Conservation (phyloP, 768 basidiomycete species). For the Lactarius pseudohatsudake region DNA sequence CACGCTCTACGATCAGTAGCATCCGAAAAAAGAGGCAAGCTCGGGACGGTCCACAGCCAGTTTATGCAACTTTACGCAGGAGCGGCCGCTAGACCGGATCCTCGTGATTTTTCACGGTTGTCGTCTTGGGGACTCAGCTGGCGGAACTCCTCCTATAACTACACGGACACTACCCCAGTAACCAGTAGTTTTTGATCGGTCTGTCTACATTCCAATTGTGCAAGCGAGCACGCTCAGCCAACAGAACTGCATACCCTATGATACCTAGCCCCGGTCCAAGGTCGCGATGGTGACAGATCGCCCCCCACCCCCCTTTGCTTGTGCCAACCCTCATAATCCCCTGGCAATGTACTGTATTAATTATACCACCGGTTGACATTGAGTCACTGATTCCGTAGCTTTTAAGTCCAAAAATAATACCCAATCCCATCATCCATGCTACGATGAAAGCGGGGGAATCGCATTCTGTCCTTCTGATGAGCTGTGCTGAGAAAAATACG, state of each 20-base stretch:
- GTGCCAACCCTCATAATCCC: not conserved
- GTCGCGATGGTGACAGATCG: not conserved
- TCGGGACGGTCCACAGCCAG: not conserved
- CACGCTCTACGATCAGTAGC: not conserved
- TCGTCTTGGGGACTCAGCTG: not conserved
- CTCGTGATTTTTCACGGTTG: not conserved
- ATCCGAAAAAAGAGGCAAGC: not conserved
- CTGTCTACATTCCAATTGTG: not conserved
- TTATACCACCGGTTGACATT: not conserved
- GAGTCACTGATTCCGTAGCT: not conserved
- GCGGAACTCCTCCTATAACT: not conserved
- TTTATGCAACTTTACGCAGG: constrained; percentile 11
- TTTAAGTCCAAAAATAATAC: not conserved
- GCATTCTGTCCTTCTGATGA: not conserved
- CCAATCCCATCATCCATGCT: not conserved
- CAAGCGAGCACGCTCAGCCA: not conserved
- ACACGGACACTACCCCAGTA: not conserved
- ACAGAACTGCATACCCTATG: not conserved
- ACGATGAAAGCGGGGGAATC: not conserved
- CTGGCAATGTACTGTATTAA: not conserved
- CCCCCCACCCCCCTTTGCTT: not conserved
- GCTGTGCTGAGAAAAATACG: not conserved
- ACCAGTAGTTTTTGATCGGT: not conserved
- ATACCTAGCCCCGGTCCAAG: not conserved
- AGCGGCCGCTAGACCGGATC: constrained; percentile 3